Percentiles rank a stretch among this genome's conserved stretches.
Conservation (phyloP, 148 eudicot genomes). For the Fagopyrum homotropicum region DNA sequence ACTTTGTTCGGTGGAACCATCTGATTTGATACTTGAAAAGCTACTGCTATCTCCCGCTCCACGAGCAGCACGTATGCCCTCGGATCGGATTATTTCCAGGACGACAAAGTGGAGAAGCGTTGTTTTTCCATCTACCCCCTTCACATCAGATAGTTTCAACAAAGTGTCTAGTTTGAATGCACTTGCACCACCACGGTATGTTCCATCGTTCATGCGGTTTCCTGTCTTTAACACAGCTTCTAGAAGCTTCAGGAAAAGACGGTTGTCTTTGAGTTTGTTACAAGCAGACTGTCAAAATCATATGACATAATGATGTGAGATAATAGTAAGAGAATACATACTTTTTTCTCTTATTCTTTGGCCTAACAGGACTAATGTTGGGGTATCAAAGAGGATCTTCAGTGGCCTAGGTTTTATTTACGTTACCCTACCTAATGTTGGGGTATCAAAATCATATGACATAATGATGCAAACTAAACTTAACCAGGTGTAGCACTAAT, state of each 20-base stretch:
- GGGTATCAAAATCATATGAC: too few species aligned
- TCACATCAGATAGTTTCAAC: constrained; percentile 68
- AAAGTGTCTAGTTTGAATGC: constrained; percentile 78
- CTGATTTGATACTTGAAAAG: constrained; percentile 34
- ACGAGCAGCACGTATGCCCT: constrained; percentile 69
- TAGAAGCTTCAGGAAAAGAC: constrained; percentile 72
- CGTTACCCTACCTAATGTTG: too few species aligned
- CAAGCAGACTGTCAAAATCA: constrained; percentile 53
- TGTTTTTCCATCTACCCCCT: constrained; percentile 71
- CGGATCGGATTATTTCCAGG: constrained; percentile 66
- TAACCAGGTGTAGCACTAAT: not conserved
- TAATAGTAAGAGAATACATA: too few species aligned
- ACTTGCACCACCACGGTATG: constrained; percentile 72
- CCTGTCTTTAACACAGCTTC: constrained; percentile 86
- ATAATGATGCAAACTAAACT: too few species aligned
- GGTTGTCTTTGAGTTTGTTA: constrained; percentile 51
- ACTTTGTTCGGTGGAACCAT: constrained; percentile 33
- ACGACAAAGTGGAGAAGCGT: constrained; percentile 81
- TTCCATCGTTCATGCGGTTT: constrained; percentile 76
- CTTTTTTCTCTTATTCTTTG: too few species aligned
- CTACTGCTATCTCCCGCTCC: constrained; percentile 36
- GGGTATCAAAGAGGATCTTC: too few species aligned
- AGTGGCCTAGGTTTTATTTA: too few species aligned
- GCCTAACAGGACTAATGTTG: too few species aligned
- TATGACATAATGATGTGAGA: not conserved